These are phyloP conservation scores for Candida neerlandica DNA, from an alignment of 1,139 yeast genomes.

Conservation along the genomic window DNA sequence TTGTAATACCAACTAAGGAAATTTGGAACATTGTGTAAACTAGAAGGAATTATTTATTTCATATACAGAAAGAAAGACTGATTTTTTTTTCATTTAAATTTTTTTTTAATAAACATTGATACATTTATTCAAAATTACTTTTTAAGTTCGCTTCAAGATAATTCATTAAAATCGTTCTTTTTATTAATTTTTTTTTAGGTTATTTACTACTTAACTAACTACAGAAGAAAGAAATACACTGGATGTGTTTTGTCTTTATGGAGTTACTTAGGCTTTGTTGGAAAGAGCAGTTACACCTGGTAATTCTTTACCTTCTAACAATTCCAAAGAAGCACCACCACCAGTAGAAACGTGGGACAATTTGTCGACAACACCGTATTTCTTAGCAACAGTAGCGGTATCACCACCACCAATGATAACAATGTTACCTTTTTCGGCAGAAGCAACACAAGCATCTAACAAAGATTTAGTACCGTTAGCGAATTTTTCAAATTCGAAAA, in stretches of 20 bases:
- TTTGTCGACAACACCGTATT: constrained; percentile 92
- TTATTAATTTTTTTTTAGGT: neutral
- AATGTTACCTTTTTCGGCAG: constrained; percentile 86
- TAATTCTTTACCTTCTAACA: constrained; percentile 94
- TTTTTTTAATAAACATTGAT: neutral
- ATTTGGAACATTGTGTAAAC: neutral
- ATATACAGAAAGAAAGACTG: neutral
- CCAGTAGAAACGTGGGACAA: constrained; percentile 97
- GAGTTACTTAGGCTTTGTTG: constrained; percentile 44
- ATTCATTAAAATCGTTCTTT: neutral
- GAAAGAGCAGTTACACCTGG: constrained; percentile 96
- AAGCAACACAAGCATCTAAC: constrained; percentile 82
- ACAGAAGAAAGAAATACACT: neutral
- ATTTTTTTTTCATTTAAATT: neutral
- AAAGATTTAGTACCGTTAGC: constrained; percentile 87
- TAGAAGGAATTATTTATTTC: neutral
- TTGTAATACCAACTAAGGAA: too few relatives aligned
- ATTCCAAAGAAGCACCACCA: constrained; percentile 98
- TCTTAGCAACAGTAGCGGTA: constrained; percentile 98
- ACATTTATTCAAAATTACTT: neutral
- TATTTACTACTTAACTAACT: neutral
- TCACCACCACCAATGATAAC: constrained; percentile 99
- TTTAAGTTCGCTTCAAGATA: neutral
- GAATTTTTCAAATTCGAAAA: constrained; percentile 90
- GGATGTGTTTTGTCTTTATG: too few relatives aligned